Base-by-base conservation (phyloP, 2,329 filamentous ascomycete genomes). In the Phaeoacremonium minimum region DNA sequence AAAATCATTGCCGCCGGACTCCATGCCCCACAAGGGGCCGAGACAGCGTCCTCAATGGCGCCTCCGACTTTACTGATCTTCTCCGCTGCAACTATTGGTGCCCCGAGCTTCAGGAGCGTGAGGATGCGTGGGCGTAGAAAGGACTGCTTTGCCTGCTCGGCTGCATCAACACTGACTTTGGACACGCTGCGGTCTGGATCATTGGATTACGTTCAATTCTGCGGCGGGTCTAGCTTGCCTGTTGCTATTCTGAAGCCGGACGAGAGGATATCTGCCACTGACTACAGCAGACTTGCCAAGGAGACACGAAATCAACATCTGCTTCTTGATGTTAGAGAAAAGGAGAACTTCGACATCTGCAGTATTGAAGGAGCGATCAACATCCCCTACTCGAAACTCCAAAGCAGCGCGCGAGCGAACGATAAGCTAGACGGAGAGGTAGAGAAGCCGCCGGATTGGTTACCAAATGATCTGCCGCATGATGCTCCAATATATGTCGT, bases 151-250 rank as follows among this genome's bases (percentile, higher is more conserved):
- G 84, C 85, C 1, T 98, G 93, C 56, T 85, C 84, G 0, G 63
- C 72, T 0, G 60, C 71, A 7, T 71, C 77, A 0, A 76, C 67
- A 0, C 69, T 96, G 9, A 83, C 82, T 0, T 55, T 77, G 7
- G 69, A 81, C 9, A 74, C 71, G 7, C 61, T 95, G 35, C 65
- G 59, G 15, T 73, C 71, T 0, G 83, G 85, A 1, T 81, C 77
- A 5, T 66, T 90, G 32, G 87, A 96, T 54, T 97, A 97, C 55
- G 73, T 85, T 1, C 79, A 83, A 35, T 96, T 97, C 54, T 97
- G 91, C 53, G 89, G 90, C 5, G 71, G 78, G 1, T 57, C 63
- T 2, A 45, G 38, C 54, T 35, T 55, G 33, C 73, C 79, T 0
- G 64, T 83, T 14, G 61, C 67, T 8, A 44, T 84, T 4, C 68